Evolutionary conservation across 2,329 filamentous ascomycete genomes (phyloP).

Genomic region (Sclerotinia borealis): DNA sequence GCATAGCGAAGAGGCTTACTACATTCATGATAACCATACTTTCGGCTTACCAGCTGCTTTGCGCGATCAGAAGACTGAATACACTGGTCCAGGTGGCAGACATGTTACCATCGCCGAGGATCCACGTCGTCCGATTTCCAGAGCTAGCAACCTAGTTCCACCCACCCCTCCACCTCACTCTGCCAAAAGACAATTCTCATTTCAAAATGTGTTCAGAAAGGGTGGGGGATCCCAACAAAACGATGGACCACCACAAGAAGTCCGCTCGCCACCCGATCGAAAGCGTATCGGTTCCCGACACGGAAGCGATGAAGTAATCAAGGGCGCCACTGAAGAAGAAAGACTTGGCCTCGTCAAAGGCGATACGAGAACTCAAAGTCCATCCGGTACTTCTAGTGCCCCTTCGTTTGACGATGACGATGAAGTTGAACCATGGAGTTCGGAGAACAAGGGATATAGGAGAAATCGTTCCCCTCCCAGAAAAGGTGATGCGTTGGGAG

Average conservation of each 20-base stretch:
- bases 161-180: conserved; percentile 55
- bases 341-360: conserved; percentile 75
- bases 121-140: conserved; percentile 10
- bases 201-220: conserved; percentile 69
- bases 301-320: conserved; percentile 36
- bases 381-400: conserved; percentile 12
- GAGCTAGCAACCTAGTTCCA: conserved; percentile 31
- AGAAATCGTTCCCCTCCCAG: neutral
- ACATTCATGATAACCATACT: conserved; percentile 36
- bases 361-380: conserved; percentile 40
- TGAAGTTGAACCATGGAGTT: conserved; percentile 6
- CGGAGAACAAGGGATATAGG: neutral
- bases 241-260: conserved; percentile 22
- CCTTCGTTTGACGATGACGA: conserved; percentile 24
- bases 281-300: conserved; percentile 36
- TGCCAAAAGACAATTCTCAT: conserved; percentile 79
- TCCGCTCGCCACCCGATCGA: conserved; percentile 33
- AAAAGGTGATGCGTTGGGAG: neutral
- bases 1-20: conserved; percentile 38
- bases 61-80: conserved; percentile 40
- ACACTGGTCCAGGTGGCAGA: conserved; percentile 42
- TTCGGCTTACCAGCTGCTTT: conserved; percentile 43
- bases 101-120: conserved; percentile 44
- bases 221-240: conserved; percentile 11
- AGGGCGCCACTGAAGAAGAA: conserved; percentile 73